Conservation (phyloP, 2,329 filamentous ascomycete species). For the Pyricularia sp. region DNA sequence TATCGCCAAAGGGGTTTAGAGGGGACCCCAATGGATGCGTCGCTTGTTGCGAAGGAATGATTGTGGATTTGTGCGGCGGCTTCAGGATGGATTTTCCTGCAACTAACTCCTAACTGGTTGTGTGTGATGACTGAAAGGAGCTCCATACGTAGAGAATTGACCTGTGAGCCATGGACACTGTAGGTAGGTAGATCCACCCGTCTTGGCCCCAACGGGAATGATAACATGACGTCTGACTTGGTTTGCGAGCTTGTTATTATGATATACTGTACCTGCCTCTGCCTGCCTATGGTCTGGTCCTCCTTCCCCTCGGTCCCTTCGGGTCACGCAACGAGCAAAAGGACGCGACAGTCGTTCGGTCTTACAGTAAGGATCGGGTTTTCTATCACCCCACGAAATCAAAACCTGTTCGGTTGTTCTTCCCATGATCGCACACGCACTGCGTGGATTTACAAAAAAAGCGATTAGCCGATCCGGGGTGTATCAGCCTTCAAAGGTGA, state of each 20-base stretch:
- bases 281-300: not conserved
- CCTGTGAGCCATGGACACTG: not conserved
- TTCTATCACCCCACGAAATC: not conserved
- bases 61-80: not conserved
- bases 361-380: not conserved
- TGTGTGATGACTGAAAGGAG: not conserved
- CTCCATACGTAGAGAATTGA: not conserved
- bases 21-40: not conserved
- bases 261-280: not conserved
- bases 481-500: not conserved
- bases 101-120: not conserved
- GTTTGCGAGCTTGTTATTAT: not conserved
- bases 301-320: not conserved
- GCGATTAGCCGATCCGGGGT: not conserved
- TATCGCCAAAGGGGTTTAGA: not conserved
- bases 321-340: not conserved
- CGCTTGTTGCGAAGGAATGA: not conserved
- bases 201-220: not conserved
- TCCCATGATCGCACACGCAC: not conserved
- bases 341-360: not conserved
- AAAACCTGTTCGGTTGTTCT: not conserved
- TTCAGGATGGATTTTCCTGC: not conserved
- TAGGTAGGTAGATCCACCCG: not conserved
- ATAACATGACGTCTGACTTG: not conserved
- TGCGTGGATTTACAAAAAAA: not conserved